phyloP scores from a whole-genome alignment of 2,329 filamentous ascomycete species.

The Atkinsonella texensis region DNA sequence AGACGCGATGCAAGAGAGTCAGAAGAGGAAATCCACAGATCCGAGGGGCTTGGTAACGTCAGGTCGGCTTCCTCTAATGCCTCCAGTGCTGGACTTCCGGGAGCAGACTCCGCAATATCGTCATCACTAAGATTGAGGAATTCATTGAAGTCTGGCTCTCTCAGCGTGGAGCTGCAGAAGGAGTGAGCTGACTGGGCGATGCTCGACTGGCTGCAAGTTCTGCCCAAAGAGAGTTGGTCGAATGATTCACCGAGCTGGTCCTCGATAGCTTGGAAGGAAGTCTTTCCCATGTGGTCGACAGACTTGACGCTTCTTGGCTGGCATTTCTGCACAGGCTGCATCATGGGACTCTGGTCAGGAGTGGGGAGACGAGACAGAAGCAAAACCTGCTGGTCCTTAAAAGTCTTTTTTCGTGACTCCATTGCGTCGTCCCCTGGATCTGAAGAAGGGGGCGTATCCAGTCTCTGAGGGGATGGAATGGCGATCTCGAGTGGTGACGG shows the following conservation, averaged over 20 bases:
- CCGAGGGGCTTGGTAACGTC: conserved; percentile 10
- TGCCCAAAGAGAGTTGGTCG: conserved; percentile 14
- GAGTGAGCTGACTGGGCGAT: conserved; percentile 18
- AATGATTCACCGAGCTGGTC: conserved; percentile 15
- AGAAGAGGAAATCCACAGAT: conserved; percentile 12
- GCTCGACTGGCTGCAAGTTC: conserved; percentile 19
- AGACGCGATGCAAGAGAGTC: conserved; percentile 19
- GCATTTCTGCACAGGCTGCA: conserved; percentile 14
- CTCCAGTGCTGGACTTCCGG: conserved; percentile 10
- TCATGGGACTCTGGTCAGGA: conserved; percentile 20
- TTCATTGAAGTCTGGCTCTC: conserved; percentile 40
- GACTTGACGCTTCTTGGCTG: conserved; percentile 17
- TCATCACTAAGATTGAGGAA: conserved; percentile 44
- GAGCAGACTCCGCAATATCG: conserved; percentile 39
- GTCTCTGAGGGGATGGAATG: conserved; percentile 10
- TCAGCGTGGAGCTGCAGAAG: conserved; percentile 25
- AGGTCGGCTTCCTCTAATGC: conserved; percentile 1
- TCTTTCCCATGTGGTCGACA: conserved; percentile 17
- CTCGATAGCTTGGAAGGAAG: conserved; percentile 15
- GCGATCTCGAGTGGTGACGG: conserved; percentile 14
- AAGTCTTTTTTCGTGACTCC: conserved; percentile 1
- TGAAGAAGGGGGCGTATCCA: conserved; percentile 22
- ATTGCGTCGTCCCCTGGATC: conserved; percentile 15
- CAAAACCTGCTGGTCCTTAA: conserved; percentile 10
- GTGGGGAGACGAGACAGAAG: conserved; percentile 15